Evolutionary conservation across 2,329 filamentous ascomycete genomes (phyloP), one percentile per base, ranked within the genome.

Genomic region (Ophiobolus disseminans): DNA sequence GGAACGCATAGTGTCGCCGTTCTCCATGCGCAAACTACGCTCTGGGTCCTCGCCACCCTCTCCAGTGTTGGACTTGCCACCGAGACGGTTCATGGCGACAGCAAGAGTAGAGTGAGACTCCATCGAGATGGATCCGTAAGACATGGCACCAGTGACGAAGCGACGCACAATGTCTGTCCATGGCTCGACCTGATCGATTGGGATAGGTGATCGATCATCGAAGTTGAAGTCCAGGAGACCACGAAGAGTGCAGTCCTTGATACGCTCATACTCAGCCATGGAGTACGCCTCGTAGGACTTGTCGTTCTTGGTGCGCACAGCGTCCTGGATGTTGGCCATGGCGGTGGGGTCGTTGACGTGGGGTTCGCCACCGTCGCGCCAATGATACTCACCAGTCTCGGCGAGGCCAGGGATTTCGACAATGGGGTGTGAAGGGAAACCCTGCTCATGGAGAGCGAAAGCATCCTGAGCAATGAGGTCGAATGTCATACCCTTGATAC

Each of bases 271-370:
- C 73, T 94, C 91, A 2, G 91, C 89, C 55, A 88, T 85, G 1
- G 93, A 96, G 77, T 97, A 97, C 1, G 93, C 92, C 76, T 97
- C 92, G 75, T 97, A 97, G 0, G 93, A 97, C 78, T 96, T 96
- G 80, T 97, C 92, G 68, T 97, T 97, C 85, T 97, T 97, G 56
- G 88, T 93, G 50, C 93, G 89, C 13, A 97, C 93, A 10, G 93
- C 93, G 74, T 97, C 93, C 75, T 97, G 93, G 53, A 97, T 91
- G 75, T 97, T 97, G 68, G 93, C 93, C 77, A 97, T 96, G 57
- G 90, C 92, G 39, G 88, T 87, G 5, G 93, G 93, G 65, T 97
- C 92, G 76, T 97, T 97, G 76, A 97, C 85, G 76, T 97, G 93
- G 50, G 91, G 84, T 77, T 97, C 92, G 44, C 93, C 93, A 66